Evolutionary conservation across 2,329 filamentous ascomycete species (phyloP).

Genomic region (Fusarium sp.): DNA sequence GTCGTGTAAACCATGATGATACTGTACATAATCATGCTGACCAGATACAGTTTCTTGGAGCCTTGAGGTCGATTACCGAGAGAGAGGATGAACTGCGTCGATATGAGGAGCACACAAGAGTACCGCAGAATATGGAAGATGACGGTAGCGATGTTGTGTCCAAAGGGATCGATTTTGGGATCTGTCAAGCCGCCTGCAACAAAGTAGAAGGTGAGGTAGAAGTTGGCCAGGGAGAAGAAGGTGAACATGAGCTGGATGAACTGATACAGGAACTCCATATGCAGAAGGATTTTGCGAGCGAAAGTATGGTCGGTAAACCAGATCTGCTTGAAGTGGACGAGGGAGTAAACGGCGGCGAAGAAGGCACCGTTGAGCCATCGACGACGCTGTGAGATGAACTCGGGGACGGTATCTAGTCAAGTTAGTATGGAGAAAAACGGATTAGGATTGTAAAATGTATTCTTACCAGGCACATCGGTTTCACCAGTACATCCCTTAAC

Average conservation of each 20-base stretch:
- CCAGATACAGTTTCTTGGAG: slow-evolving; percentile 89
- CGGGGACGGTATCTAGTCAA: slow-evolving; percentile 83
- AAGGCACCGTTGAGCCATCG: slow-evolving; percentile 99
- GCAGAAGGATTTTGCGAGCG: slow-evolving; percentile 88
- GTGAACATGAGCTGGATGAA: slow-evolving; percentile 94
- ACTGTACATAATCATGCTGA: slow-evolving; percentile 88
- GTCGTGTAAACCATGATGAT: slow-evolving; percentile 97
- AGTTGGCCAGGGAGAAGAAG: slow-evolving; percentile 98
- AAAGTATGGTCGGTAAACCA: slow-evolving; percentile 94
- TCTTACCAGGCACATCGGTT: slow-evolving; percentile 94
- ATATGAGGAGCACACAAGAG: slow-evolving; percentile 86
- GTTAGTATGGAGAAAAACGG: slow-evolving; percentile 41
- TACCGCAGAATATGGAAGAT: slow-evolving; percentile 92
- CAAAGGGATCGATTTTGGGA: slow-evolving; percentile 86
- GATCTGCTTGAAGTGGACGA: slow-evolving; percentile 94
- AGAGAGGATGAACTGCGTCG: slow-evolving; percentile 94
- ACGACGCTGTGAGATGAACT: slow-evolving; percentile 96
- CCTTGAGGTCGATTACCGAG: slow-evolving; percentile 97
- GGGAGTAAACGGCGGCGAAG: slow-evolving; percentile 97
- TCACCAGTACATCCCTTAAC: slow-evolving; percentile 97
- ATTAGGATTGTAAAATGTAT: background rate
- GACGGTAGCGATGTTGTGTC: slow-evolving; percentile 83
- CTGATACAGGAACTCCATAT: slow-evolving; percentile 96
- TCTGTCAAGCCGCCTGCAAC: slow-evolving; percentile 91
- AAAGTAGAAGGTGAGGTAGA: slow-evolving; percentile 99